Percentiles rank a stretch among this genome's conserved stretches.
These are phyloP conservation scores for Starmerella kuoi DNA, from an alignment of 805 yeast species.

Conservation along the genomic window DNA sequence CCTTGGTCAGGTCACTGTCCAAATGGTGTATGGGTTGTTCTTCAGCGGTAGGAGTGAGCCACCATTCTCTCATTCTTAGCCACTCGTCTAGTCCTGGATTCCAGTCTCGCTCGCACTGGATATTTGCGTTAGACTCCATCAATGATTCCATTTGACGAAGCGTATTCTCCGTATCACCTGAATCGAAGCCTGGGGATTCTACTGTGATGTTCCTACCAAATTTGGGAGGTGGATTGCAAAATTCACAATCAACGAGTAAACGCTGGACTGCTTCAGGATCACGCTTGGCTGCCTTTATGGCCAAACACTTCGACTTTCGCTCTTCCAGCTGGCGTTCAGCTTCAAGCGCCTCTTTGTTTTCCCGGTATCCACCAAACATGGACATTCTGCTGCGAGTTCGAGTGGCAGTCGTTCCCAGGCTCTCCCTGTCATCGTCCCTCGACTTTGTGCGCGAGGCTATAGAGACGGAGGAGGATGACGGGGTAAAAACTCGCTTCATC, in stretches of 20 bases:
- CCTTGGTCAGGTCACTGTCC: constrained; percentile 25
- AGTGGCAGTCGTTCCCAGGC: constrained; percentile 13
- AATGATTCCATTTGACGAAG: constrained; percentile 11
- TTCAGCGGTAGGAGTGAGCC: constrained; percentile 36
- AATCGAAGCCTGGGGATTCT: constrained; percentile 18
- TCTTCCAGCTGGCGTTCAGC: constrained; percentile 19
- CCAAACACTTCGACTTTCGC: constrained; percentile 22
- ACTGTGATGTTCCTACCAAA: constrained; percentile 18
- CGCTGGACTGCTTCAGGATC: constrained; percentile 25
- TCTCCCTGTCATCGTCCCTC: constrained; percentile 2
- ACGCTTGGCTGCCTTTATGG: constrained; percentile 24
- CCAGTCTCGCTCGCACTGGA: constrained; percentile 33
- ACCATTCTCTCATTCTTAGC: constrained; percentile 53
- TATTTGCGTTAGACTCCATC: constrained; percentile 17
- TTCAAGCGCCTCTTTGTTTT: constrained; percentile 9
- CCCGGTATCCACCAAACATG: constrained; percentile 4
- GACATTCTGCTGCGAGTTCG: constrained; percentile 18
- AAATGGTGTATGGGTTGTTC: constrained; percentile 20
- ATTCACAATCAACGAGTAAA: constrained; percentile 26
- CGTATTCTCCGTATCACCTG: constrained; percentile 10
- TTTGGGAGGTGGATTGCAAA: constrained; percentile 25
- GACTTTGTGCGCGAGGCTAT: constrained; percentile 2
- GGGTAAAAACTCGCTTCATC: constrained; percentile 9
- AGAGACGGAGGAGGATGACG: background rate
- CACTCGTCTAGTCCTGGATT: constrained; percentile 50